These are phyloP conservation scores for Septoria petroselini DNA, from an alignment of 2,329 filamentous ascomycete species.

Conservation along the genomic window DNA sequence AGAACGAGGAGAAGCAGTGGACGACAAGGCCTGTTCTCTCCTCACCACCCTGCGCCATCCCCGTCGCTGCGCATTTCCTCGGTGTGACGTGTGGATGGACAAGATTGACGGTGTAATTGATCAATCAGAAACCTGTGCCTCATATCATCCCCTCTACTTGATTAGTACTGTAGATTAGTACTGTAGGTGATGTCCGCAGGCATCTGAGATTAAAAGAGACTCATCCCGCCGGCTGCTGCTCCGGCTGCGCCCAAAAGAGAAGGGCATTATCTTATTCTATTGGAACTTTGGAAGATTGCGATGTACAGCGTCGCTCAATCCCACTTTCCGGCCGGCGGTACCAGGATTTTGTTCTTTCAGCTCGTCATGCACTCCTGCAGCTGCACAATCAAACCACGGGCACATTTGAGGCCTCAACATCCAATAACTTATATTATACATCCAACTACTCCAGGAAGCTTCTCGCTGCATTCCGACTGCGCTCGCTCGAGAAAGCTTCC, in stretches of 20 bases:
- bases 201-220: too few species aligned
- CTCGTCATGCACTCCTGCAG: too few species aligned
- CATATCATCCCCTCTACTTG: too few species aligned
- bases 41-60: background rate
- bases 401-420: too few species aligned
- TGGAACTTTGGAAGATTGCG: too few species aligned
- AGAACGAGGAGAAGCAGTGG: background rate
- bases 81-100: background rate
- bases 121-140: too few species aligned
- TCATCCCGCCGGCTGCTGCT: background rate
- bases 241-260: background rate
- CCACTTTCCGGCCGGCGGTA: background rate
- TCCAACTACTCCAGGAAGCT: too few species aligned
- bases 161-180: too few species aligned
- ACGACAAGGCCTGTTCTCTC: too few species aligned
- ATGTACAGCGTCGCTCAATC: background rate
- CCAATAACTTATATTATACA: background rate
- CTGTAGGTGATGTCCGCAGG: too few species aligned
- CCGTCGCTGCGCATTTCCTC: background rate
- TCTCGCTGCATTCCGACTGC: slow-evolving; percentile 28
- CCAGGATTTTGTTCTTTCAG: background rate
- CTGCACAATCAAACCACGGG: background rate
- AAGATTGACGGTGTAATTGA: too few species aligned
- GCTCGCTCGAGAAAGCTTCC: slow-evolving; percentile 31
- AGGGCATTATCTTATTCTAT: background rate